These are phyloP conservation scores for Populus ilicifolia DNA, from an alignment of 345 rosid genomes.

Conservation along the genomic window DNA sequence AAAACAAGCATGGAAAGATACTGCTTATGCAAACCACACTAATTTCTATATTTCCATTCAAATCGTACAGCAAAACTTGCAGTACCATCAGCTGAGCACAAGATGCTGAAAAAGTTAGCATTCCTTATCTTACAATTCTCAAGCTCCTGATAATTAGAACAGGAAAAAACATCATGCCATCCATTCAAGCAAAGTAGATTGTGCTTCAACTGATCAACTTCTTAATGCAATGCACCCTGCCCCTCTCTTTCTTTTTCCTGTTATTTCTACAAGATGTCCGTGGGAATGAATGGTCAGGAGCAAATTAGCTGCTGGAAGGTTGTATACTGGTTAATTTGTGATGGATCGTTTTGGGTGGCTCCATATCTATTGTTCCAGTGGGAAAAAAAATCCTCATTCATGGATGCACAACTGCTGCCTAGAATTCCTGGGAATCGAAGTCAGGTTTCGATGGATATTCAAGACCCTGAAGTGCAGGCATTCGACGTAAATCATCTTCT, in stretches of 20 bases:
- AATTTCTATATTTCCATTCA: conserved; percentile 17
- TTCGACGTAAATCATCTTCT: conserved; percentile 76
- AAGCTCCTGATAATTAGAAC: conserved; percentile 10
- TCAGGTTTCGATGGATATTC: conserved; percentile 87
- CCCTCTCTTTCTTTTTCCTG: not conserved
- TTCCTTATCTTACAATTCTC: conserved; percentile 11
- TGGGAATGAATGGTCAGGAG: conserved; percentile 23
- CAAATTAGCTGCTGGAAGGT: conserved; percentile 8
- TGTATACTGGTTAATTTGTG: conserved; percentile 13
- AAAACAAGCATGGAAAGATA: not conserved
- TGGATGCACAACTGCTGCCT: conserved; percentile 13
- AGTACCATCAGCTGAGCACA: not conserved
- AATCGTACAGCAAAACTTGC: conserved; percentile 16
- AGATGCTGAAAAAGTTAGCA: conserved; percentile 6
- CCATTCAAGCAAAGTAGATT: conserved; percentile 1
- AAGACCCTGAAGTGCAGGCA: conserved; percentile 89
- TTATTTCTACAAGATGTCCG: conserved; percentile 13
- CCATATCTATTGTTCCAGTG: conserved; percentile 19
- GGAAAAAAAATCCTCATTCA: conserved; percentile 17
- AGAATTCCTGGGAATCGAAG: conserved; percentile 66
- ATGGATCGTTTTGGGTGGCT: conserved; percentile 1
- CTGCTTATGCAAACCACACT: not conserved
- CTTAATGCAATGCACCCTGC: not conserved
- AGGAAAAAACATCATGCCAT: conserved; percentile 4
- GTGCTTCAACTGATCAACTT: conserved; percentile 3